Base-by-base conservation (phyloP, 768 basidiomycete genomes). In the Podaxis pistillaris region DNA sequence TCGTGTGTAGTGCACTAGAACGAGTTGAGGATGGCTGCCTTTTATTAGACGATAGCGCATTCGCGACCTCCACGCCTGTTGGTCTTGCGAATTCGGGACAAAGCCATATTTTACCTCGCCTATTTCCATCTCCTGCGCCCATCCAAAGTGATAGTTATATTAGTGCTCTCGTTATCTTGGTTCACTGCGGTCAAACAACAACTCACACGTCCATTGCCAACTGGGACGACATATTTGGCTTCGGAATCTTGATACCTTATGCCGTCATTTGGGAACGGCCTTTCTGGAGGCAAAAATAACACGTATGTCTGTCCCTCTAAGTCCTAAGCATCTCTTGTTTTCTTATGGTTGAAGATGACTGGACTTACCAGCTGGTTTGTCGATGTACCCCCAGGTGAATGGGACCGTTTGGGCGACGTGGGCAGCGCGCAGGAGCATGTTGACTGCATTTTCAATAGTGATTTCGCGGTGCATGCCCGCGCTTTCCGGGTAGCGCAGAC, bases 211-310 rank as follows among this genome's bases (percentile, higher is more conserved):
- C 75, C 77, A 55, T 64, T 68, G 9, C 79, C 83, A 53, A 76
- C 77, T 33, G 86, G 79, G 4, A 89, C 79, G 40, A 74, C 73
- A 68, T 79, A 86, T 66, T 85, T 84, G 47, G 82, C 81, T 69
- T 94, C 92, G 58, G 84, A 75, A 62, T 93, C 92, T 66, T 88
- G 85, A 70, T 82, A 94, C 46, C 89, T 85, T 60, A 94, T 79
- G 19, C 92, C 92, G 68, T 94, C 92, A 62, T 78, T 82, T 22
- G 90, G 91, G 70, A 90, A 89, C 2, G 83, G 79, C 26, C 79
- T 68, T 62, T 83, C 83, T 13, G 76, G 79, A 8, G 84, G 83
- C 50, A 91, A 75, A 74, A 83, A 92, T 50, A 93, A 73, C n/a
- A 93, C 81, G 38, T 81, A 77, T 33, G 87, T 74, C 68, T 86